Base-by-base conservation (phyloP, 495 filamentous ascomycete genomes). In the Xylaria scruposa region DNA sequence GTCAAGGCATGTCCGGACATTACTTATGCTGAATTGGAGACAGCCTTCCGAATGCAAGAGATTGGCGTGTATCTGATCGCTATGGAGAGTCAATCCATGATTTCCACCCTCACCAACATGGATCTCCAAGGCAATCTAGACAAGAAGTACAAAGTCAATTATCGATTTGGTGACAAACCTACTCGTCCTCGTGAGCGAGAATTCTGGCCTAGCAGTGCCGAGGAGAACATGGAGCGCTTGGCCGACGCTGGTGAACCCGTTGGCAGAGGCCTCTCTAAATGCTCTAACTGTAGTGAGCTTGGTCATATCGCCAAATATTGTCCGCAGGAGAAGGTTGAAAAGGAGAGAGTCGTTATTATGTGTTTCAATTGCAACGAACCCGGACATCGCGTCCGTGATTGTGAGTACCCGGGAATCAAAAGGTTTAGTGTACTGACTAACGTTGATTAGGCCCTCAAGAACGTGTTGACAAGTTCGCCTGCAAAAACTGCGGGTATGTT, bases 101-200 rank as follows among this genome's bases (percentile, higher is more conserved):
- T 84, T 0, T 76, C 84, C 19, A 90, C 90, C 5, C 86, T 92
- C 73, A 95, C 89, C 68, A 88, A 92, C 71, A 93, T 98, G 81
- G 90, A 96, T 71, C 86, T 97, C 10, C 91, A 97, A 73, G 96
- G 96, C 26, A 90, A 94, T 68, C 78, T 91, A 2, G 88, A 92
- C 76, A 89, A 91, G 77, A 91, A 91, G 75, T 97, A 92, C 76
- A 84, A 88, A 15, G 89, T 97, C 71, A 88, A 88, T 0, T 93
- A 92, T 75, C 90, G 89, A 72, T 90, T 88, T 76, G 85, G 83
- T 47, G 75, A 83, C 26, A 91, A 91, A 74, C 89, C 93, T 0
- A 84, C 84, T 31, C 92, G 95, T 40, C 85, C 85, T 2, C 88
- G 85, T 61, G 86, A 86, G 71, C 81, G 81, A 47, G 83, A 88